Evolutionary conservation across 176 grass and related monocot genomes (phyloP), one percentile per base, ranked within the genome.

Genomic region (Carex pumila): DNA sequence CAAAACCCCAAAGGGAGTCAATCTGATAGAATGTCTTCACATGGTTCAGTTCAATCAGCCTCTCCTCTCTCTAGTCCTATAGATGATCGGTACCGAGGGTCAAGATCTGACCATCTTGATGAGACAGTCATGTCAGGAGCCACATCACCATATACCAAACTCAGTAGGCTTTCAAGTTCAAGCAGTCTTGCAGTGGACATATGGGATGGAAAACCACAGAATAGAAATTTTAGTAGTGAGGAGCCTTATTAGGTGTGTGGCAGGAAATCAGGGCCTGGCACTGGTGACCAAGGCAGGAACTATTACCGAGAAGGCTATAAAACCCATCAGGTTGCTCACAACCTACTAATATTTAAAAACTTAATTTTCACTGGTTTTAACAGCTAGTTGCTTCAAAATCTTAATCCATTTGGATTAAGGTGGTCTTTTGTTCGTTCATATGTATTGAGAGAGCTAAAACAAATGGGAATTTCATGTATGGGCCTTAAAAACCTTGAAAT

Each of bases 151-250:
- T 71, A 71, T 71, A 21, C 68, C 47, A 63, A 84, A 36, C 15
- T 83, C 19, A 52, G 60, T 30, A 66, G 29, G 11, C 18, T 83
- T 2, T 83, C 25, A 12, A 83, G 61, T 83, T 21, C 80, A 65
- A 60, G 80, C 31, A 61, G 80, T 66, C 17, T 61, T 83, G 59
- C 67, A 12, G 36, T 83, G 21, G 80, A 83, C 17, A 36, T 83
- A 62, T 83, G 80, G 80, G 76, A 83, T 67, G 80, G 59, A 2
- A 83, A 83, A 64, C 34, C 58, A 43, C 52, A 57, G 3, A 83
- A 79, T 56, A 76, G 22, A 22, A 76, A 25, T 76, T 45, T 18
- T 76, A 53, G 49, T 22, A 12, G 49, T 14, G 25, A 34, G 2
- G 55, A 29, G 25, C 55, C 29, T 57, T 79, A 34, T 79, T 25